Evolutionary conservation across 1,284 basidiomycete genomes (phyloP), one percentile per base, ranked within the genome.

Genomic region (Cryptococcus sp.): DNA sequence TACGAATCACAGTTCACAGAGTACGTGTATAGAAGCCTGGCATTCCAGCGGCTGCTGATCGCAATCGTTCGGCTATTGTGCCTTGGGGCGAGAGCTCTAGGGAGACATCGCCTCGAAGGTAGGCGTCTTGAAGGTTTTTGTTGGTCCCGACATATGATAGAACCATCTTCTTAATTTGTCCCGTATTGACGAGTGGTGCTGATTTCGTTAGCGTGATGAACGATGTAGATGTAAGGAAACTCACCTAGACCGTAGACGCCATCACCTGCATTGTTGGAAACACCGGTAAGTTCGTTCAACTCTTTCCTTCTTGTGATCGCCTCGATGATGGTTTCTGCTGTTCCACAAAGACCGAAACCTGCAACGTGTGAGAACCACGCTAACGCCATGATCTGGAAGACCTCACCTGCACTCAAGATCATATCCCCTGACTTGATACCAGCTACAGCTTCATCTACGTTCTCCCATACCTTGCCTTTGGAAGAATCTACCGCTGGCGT

Each of bases 1-100:
- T n/a, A n/a, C n/a, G n/a, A n/a, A n/a, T n/a, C n/a, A n/a, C n/a
- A n/a, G n/a, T n/a, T n/a, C n/a, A n/a, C n/a, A n/a, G n/a, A 3
- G 93, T 96, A 4, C 93, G 90, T 4, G 93, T 98, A 79, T 83
- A 98, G 80, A 98, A 94, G 8, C 90, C 94, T 5, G 95, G 95
- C 65, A 96, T 94, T 55, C 95, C 95, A 30, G 91, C 90, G 3
- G 89, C 94, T 57, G 91, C 91, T 4, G 94, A 88, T 36, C 94
- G 85, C 59, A 96, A 82, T 59, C 93, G 86, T 72, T 96, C 95
- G 15, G 89, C 88, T 34, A 98, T 84, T 10, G 91, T 94, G n/a
- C 80, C 92, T 78, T 96, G 92, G 2, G 92, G 92, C 46, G 88
- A 88, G 36, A 96, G 85, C 71, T 96, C 92, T 43, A 96, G 78